These are phyloP conservation scores for Carex myosuroides DNA, from an alignment of 176 grass and related monocot genomes.

Conservation along the genomic window DNA sequence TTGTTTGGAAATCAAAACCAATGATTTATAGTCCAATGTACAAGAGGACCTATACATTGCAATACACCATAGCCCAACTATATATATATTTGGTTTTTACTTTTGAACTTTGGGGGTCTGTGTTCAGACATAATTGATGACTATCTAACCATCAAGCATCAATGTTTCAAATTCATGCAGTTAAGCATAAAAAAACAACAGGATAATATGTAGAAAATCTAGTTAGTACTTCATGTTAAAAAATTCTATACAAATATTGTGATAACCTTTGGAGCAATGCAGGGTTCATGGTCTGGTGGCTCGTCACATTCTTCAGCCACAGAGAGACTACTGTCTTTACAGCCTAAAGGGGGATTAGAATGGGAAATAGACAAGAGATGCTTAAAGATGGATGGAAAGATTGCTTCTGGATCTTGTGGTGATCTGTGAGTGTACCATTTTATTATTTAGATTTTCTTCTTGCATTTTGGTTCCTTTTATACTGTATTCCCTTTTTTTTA, in stretches of 20 bases:
- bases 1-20: no score
- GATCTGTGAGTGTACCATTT: constrained; percentile 63
- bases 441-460: background rate
- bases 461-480: background rate
- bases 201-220: background rate
- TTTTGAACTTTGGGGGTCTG: constrained; percentile 9
- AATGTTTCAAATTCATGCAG: background rate
- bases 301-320: constrained; percentile 96
- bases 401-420: constrained; percentile 92
- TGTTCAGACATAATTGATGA: background rate
- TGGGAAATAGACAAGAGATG: constrained; percentile 88
- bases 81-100: background rate
- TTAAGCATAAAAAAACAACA: background rate
- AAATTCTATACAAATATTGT: constrained; percentile 20
- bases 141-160: background rate
- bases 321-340: constrained; percentile 70
- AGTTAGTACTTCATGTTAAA: background rate
- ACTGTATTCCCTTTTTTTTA: background rate
- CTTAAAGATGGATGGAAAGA: constrained; percentile 69
- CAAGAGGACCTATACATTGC: no score
- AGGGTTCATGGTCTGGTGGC: constrained; percentile 99
- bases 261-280: constrained; percentile 24
- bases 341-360: constrained; percentile 61
- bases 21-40: no score
- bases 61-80: no score